phyloP scores from a whole-genome alignment of 495 filamentous ascomycete species.

The Aspergillus sparsus region DNA sequence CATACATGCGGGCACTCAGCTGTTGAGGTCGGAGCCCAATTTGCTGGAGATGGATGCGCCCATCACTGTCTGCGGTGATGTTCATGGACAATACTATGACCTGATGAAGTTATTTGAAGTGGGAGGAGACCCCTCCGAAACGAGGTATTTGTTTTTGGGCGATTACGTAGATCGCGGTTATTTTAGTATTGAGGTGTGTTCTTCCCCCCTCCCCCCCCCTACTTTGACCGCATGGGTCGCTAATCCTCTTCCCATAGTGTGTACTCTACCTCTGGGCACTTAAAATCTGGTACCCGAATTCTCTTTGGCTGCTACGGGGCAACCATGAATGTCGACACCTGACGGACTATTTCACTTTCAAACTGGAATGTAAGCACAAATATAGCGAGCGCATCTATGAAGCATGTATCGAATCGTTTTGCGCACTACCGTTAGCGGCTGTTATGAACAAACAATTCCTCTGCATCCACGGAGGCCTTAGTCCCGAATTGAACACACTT shows the following conservation, averaged over 20 bases:
- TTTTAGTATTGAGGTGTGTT: constrained; percentile 87
- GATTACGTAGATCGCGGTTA: constrained; percentile 98
- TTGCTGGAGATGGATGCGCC: constrained; percentile 98
- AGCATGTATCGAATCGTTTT: constrained; percentile 98
- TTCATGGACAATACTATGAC: constrained; percentile 98
- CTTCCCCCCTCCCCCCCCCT: background rate
- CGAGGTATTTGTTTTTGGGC: constrained; percentile 92
- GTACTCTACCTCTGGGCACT: constrained; percentile 96
- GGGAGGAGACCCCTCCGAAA: constrained; percentile 94
- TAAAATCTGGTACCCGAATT: constrained; percentile 99
- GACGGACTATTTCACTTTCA: constrained; percentile 99
- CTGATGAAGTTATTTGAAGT: constrained; percentile 99
- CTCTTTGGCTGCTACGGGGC: constrained; percentile 92
- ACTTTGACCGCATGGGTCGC: background rate
- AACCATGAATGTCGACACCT: constrained; percentile 99
- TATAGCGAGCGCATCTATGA: constrained; percentile 96
- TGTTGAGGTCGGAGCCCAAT: constrained; percentile 87
- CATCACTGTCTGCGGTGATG: constrained; percentile 98
- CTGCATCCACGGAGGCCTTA: constrained; percentile 96
- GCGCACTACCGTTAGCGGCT: constrained; percentile 86
- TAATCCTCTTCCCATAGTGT: constrained; percentile 55
- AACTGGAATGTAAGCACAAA: constrained; percentile 98
- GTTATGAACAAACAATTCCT: constrained; percentile 99
- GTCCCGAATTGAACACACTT: constrained; percentile 91
- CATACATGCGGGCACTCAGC: constrained; percentile 77